Percentiles rank a stretch among this genome's conserved stretches.
phyloP scores from a whole-genome alignment of 2,329 filamentous ascomycete species.

The Phialophora macrospora region DNA sequence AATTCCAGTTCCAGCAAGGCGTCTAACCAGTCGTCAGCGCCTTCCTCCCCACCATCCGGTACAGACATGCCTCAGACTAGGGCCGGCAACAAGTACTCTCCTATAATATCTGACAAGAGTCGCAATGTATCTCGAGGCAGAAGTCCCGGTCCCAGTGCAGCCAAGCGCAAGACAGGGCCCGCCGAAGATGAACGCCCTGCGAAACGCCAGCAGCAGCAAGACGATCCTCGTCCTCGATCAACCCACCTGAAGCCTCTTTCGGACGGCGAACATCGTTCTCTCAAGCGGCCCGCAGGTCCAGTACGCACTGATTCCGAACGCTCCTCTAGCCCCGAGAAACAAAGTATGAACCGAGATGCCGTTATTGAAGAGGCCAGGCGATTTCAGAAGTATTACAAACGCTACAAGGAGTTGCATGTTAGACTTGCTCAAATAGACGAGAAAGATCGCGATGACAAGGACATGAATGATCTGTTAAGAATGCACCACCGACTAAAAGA shows the following conservation, averaged over 20 bases:
- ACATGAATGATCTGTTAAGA: conserved; percentile 56
- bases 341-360: conserved; percentile 48
- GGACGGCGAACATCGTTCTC: conserved; percentile 15
- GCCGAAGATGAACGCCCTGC: conserved; percentile 40
- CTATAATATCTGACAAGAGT: conserved; percentile 31
- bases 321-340: conserved; percentile 41
- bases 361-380: conserved; percentile 47
- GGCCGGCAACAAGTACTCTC: conserved; percentile 43
- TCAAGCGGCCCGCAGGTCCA: conserved; percentile 25
- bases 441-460: conserved; percentile 54
- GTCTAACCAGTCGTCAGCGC: conserved; percentile 51
- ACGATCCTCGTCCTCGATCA: conserved; percentile 1
- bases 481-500: conserved; percentile 40
- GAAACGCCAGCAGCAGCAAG: conserved; percentile 41
- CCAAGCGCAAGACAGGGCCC: conserved; percentile 50
- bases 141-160: conserved; percentile 43
- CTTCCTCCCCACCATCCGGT: conserved; percentile 51
- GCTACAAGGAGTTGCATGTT: conserved; percentile 62
- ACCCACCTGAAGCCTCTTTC: conserved; percentile 40
- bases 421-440: conserved; percentile 47
- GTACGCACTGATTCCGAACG: conserved; percentile 31
- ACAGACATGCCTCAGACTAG: conserved; percentile 39
- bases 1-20: conserved; percentile 49
- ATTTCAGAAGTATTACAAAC: conserved; percentile 64
- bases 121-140: conserved; percentile 28